These are phyloP conservation scores for Leishmania arabica DNA, from an alignment of 208 protist genomes.

Conservation along the genomic window DNA sequence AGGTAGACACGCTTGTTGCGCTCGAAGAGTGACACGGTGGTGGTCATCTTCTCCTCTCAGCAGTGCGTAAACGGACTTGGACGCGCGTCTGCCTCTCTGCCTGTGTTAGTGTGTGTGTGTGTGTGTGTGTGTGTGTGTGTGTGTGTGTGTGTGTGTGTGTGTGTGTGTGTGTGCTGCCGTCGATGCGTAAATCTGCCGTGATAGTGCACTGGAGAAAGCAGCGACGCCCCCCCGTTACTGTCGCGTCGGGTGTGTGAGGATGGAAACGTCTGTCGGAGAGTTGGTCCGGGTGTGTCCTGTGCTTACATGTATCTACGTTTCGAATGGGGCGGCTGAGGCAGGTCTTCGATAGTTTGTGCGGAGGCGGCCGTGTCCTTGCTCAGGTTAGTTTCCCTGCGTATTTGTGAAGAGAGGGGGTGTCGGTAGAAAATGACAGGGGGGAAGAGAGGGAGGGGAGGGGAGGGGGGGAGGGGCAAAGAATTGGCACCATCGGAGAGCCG, in stretches of 20 bases:
- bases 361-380: neutral
- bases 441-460: neutral
- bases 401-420: neutral
- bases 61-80: neutral
- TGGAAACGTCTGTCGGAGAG: neutral
- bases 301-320: neutral
- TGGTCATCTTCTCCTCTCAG: slow-evolving; percentile 29
- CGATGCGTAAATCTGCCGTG: neutral
- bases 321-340: neutral
- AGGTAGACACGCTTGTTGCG: slow-evolving; percentile 86
- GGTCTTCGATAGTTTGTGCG: neutral
- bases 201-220: neutral
- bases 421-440: neutral
- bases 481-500: neutral
- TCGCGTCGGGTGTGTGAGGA: neutral
- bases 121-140: neutral
- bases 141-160: neutral
- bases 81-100: neutral
- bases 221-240: neutral
- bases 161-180: neutral
- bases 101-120: neutral
- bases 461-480: too few relatives aligned
- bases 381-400: neutral
- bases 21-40: slow-evolving; percentile 72
- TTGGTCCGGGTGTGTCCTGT: neutral